These are phyloP conservation scores for Udeniomyces megalosporus DNA, from an alignment of 768 basidiomycete genomes.

Conservation along the genomic window DNA sequence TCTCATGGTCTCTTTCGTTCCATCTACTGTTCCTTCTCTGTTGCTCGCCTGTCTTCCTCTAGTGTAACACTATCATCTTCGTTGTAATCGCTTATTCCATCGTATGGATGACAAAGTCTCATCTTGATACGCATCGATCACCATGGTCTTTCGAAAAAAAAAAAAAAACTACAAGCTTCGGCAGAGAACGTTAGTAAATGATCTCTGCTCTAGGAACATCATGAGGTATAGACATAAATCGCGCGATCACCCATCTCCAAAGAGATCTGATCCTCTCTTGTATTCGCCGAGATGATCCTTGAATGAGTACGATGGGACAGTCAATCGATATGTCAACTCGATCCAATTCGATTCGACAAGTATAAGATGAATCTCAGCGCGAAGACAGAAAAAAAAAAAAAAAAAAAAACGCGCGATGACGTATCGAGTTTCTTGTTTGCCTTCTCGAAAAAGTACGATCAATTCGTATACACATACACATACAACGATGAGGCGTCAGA, in stretches of 20 bases:
- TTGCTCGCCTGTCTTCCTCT: constrained; percentile 6
- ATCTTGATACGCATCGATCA: too few relatives aligned
- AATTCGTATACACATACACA: too few relatives aligned
- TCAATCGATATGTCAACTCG: too few relatives aligned
- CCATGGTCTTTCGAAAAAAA: background rate
- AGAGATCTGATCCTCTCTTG: too few relatives aligned
- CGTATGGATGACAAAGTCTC: too few relatives aligned
- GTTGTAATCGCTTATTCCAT: constrained; percentile 7
- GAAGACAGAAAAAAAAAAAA: background rate
- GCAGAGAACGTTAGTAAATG: background rate
- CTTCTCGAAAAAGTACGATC: too few relatives aligned
- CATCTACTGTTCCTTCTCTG: background rate
- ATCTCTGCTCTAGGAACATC: background rate
- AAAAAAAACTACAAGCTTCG: background rate
- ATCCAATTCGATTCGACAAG: too few relatives aligned
- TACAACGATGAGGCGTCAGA: background rate
- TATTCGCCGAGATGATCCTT: too few relatives aligned
- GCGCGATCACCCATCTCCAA: too few relatives aligned
- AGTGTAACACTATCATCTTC: background rate
- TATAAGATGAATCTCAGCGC: background rate
- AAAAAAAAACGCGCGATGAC: too few relatives aligned
- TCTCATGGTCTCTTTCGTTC: background rate
- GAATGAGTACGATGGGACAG: too few relatives aligned
- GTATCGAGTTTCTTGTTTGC: too few relatives aligned
- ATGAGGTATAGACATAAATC: background rate